Evolutionary conservation across 225 moss, liverwort and hornwort species (phyloP).

Genomic region (Physcomitrium patens): DNA sequence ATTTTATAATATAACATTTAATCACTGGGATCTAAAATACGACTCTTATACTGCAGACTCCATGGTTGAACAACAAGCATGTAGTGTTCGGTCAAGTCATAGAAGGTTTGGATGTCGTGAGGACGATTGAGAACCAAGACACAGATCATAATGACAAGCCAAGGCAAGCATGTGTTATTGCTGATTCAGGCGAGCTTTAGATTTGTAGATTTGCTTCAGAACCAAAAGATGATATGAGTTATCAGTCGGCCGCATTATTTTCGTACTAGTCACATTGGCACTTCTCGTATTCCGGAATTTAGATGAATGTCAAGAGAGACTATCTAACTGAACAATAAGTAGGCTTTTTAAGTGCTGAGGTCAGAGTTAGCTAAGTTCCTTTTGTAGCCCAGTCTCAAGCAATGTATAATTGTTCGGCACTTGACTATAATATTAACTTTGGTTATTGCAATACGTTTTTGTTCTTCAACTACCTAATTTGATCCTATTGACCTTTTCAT

Average conservation of each 20-base stretch:
- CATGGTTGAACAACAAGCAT: slow-evolving; percentile 81
- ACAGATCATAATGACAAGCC: slow-evolving; percentile 79
- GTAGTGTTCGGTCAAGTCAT: slow-evolving; percentile 95
- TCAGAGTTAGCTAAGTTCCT: slow-evolving; percentile 3
- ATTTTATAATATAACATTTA: too few species aligned
- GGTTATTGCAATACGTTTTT: too few species aligned
- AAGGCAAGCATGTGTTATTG: slow-evolving; percentile 56
- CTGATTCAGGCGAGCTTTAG: slow-evolving; percentile 73
- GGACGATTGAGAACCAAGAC: slow-evolving; percentile 58
- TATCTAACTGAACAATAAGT: slow-evolving; percentile 2
- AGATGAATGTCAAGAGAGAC: not conserved
- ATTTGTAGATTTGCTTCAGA: not conserved
- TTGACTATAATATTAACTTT: too few species aligned
- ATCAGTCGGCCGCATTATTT: slow-evolving; percentile 22
- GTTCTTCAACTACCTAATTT: too few species aligned
- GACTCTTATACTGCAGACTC: slow-evolving; percentile 59
- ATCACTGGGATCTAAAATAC: not conserved
- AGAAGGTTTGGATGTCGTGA: slow-evolving; percentile 81
- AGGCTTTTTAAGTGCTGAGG: not conserved
- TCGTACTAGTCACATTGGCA: slow-evolving; percentile 26
- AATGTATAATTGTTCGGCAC: not conserved
- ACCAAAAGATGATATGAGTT: slow-evolving; percentile 23
- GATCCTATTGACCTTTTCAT: too few species aligned
- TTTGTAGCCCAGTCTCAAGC: not conserved
- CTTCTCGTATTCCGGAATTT: not conserved